Evolutionary conservation across 2,329 filamentous ascomycete species (phyloP).

Genomic region (Thielaviopsis punctulata): DNA sequence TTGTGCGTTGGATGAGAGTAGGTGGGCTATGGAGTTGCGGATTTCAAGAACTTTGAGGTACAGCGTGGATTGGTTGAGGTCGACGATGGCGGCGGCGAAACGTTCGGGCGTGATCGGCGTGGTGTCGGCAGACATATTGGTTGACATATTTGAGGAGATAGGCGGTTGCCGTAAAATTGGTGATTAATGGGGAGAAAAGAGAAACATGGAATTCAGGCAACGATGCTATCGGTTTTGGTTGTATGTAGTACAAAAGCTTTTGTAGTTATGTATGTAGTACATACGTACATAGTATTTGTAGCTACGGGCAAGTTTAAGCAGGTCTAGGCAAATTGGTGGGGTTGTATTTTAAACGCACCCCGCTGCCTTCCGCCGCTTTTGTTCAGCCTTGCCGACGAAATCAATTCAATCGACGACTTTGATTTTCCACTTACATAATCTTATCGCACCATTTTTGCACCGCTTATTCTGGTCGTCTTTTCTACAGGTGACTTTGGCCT

Average conservation of each 20-base stretch:
- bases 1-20: conserved; percentile 57
- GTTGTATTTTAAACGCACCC: conserved; percentile 10
- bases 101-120: conserved; percentile 41
- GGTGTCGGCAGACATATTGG: conserved; percentile 43
- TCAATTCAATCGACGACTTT: neutral
- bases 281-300: neutral
- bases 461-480: no score
- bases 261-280: no score
- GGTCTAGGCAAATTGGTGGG: conserved; percentile 3
- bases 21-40: conserved; percentile 56
- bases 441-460: neutral
- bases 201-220: neutral
- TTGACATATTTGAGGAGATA: neutral
- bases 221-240: neutral
- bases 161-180: neutral
- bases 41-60: conserved; percentile 62
- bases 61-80: conserved; percentile 48
- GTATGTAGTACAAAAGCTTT: neutral
- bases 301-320: neutral
- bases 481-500: no score
- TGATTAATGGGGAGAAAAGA: neutral
- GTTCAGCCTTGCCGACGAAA: conserved; percentile 4
- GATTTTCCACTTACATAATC: neutral
- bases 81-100: conserved; percentile 50
- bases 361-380: conserved; percentile 2